Base-by-base conservation (phyloP, 495 filamentous ascomycete species). In the Pseudomonodictys pantanalensis region DNA sequence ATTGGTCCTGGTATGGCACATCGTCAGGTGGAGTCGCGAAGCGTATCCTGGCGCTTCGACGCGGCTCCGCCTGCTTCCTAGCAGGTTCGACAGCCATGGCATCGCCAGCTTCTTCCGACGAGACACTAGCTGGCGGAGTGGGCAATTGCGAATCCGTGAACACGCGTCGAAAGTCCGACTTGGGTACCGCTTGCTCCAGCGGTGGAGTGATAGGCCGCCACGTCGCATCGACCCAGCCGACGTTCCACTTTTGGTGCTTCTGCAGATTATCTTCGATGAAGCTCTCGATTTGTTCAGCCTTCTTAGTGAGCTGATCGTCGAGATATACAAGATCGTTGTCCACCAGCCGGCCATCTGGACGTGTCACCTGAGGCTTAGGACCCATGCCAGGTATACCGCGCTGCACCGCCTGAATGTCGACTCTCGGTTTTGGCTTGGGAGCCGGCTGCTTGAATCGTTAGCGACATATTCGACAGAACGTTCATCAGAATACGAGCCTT, bases 241-340 rank as follows among this genome's bases (percentile, higher is more conserved):
- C 77, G 76, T 95, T 95, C 89, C 90, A 95, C 66, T 86, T 85
- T 65, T 84, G 81, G 74, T 96, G 91, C 73, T 90, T 88, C 64
- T 83, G 75, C 60, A 90, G 81, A 72, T 91, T 90, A 63, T 82
- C 77, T 65, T 91, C 87, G 68, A 96, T 89, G 66, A 90, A 88
- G 68, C 76, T 75, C 56, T 85, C 77, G 59, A 95, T 85, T 45
- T 85, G 80, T 62, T 88, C 90, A 67, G 93, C 87, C 68, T 90
- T 90, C 70, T 97, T 89, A 23, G 86, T 85, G 41, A 87, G 78
- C 25, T 87, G 78, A 58, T 95, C 88, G 32, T 86, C 79, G 61
- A 97, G 73, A 59, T 85, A 74, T 22, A 86, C 78, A 62, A 97
- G 81, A 67, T 98, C 92, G 58, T 86, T 78, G 58, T 92, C 81